Percentiles rank a stretch among this genome's conserved stretches.
These are phyloP conservation scores for Lasiosphaeria hispida DNA, from an alignment of 495 filamentous ascomycete species.

Conservation along the genomic window DNA sequence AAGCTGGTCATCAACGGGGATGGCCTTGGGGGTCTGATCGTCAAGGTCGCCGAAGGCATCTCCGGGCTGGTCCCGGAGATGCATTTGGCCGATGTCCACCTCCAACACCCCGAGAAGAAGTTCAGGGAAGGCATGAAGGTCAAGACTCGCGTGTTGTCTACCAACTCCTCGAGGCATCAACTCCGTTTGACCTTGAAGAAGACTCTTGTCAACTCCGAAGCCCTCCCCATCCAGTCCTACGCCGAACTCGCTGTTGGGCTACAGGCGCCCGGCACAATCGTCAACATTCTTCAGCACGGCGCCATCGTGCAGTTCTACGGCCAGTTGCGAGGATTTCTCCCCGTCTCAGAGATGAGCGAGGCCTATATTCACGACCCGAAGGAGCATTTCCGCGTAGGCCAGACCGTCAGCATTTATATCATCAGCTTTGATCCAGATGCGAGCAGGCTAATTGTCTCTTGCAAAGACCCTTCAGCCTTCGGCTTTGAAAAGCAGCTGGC, in stretches of 20 bases:
- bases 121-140: slow-evolving; percentile 85
- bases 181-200: slow-evolving; percentile 92
- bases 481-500: slow-evolving; percentile 71
- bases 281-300: slow-evolving; percentile 72
- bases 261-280: slow-evolving; percentile 78
- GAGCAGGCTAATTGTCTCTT: slow-evolving; percentile 78
- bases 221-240: slow-evolving; percentile 71
- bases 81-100: slow-evolving; percentile 81
- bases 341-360: slow-evolving; percentile 95
- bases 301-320: slow-evolving; percentile 95
- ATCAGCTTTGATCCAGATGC: slow-evolving; percentile 70
- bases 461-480: slow-evolving; percentile 80
- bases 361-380: slow-evolving; percentile 85
- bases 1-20: slow-evolving; percentile 71
- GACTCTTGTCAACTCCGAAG: slow-evolving; percentile 83
- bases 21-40: slow-evolving; percentile 74
- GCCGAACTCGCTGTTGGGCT: slow-evolving; percentile 63
- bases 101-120: slow-evolving; percentile 93
- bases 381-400: slow-evolving; percentile 84
- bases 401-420: slow-evolving; percentile 85
- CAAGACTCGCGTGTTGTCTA: slow-evolving; percentile 79
- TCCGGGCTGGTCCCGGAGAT: slow-evolving; percentile 80
- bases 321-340: slow-evolving; percentile 75
- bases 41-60: slow-evolving; percentile 82
- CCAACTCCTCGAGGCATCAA: slow-evolving; percentile 69